Conservation (phyloP, 208 protist species). For the Herpetomonas samuelpessoai region DNA sequence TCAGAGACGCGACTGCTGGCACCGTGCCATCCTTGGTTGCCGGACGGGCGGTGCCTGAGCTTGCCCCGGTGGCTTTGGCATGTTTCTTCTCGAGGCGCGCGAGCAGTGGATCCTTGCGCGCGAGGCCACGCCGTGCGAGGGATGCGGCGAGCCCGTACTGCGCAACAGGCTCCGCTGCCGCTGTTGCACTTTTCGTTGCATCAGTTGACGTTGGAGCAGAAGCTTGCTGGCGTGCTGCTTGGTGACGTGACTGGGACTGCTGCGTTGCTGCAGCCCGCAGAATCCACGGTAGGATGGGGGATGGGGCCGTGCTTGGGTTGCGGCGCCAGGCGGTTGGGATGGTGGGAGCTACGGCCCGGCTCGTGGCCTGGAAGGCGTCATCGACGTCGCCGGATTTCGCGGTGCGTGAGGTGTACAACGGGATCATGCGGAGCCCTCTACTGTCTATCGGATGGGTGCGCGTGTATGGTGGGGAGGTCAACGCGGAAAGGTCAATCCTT, state of each 20-base stretch:
- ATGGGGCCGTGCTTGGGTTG: slow-evolving; percentile 32
- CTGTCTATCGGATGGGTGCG: neutral
- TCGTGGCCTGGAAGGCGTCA: slow-evolving; percentile 25
- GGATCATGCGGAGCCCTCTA: neutral
- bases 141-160: slow-evolving; percentile 13
- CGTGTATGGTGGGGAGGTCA: too few relatives aligned
- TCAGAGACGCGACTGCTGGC: neutral
- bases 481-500: too few relatives aligned
- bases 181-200: neutral
- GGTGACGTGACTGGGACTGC: neutral
- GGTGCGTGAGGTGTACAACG: neutral
- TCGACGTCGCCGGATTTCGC: slow-evolving; percentile 14
- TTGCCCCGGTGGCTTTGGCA: slow-evolving; percentile 16
- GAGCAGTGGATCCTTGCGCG: slow-evolving; percentile 56
- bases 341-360: neutral
- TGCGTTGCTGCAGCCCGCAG: slow-evolving; percentile 14
- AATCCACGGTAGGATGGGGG: slow-evolving; percentile 40
- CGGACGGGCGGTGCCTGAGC: slow-evolving; percentile 1
- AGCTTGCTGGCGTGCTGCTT: neutral
- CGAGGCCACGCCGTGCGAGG: slow-evolving; percentile 56
- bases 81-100: slow-evolving; percentile 41
- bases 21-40: neutral
- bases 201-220: too few relatives aligned
- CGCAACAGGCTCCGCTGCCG: neutral
- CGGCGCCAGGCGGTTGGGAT: slow-evolving; percentile 11